Evolutionary conservation across 202 grass and related monocot genomes (phyloP).

Genomic region (Bolboschoenoplectus hybrid): DNA sequence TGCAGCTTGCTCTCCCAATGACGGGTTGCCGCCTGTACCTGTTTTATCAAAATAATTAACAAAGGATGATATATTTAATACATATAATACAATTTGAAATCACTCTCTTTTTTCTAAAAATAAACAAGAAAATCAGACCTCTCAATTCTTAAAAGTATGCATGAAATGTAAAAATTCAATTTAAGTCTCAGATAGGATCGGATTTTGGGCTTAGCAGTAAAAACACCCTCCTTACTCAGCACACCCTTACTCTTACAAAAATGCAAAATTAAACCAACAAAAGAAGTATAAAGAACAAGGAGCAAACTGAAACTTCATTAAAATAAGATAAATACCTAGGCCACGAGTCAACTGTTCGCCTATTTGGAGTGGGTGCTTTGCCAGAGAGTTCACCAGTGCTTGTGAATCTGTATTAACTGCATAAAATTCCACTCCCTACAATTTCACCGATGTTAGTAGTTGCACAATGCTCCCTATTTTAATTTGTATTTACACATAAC

Average conservation of each 20-base stretch:
- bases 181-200: background rate
- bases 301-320: background rate
- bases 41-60: background rate
- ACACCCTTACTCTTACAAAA: background rate
- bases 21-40: slow-evolving; percentile 89
- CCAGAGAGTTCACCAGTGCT: slow-evolving; percentile 80
- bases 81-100: background rate
- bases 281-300: background rate
- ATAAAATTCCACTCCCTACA: slow-evolving; percentile 90
- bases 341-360: slow-evolving; percentile 91
- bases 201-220: background rate
- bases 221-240: background rate
- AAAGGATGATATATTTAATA: background rate
- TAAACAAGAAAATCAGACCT: background rate
- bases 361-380: slow-evolving; percentile 87
- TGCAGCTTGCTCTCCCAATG: slow-evolving; percentile 82
- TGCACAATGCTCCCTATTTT: background rate
- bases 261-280: background rate
- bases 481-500: background rate
- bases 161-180: background rate
- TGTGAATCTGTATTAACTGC: slow-evolving; percentile 95
- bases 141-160: background rate
- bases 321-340: slow-evolving; percentile 54
- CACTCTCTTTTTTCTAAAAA: background rate
- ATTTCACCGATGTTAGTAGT: slow-evolving; percentile 41